Evolutionary conservation across 2,329 filamentous ascomycete species (phyloP), one percentile per base, ranked within the genome.

Genomic region (Sporothrix mexicana): DNA sequence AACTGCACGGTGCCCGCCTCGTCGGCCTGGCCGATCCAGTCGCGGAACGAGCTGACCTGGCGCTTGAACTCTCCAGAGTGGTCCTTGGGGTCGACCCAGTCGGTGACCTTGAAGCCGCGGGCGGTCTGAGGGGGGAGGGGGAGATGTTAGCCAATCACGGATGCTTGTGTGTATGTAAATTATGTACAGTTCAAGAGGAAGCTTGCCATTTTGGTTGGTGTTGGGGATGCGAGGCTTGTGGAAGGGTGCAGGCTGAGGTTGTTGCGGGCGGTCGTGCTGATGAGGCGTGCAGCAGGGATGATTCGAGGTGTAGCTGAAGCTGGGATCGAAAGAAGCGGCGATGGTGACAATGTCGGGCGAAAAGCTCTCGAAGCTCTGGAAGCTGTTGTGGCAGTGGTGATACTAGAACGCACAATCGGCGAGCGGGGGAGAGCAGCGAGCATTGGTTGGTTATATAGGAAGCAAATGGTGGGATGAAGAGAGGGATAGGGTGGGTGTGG

Each of bases 41-140:
- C 89, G 73, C 96, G 90, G 83, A 98, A 98, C 72, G 90, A 87
- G 74, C 93, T 96, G 75, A 87, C 86, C 81, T 94, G 93, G 75
- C 95, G 91, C 85, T 97, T 97, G 87, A 97, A 98, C 83, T 98
- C 94, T 82, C 95, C 95, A 20, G 89, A 88, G 79, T 90, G 92
- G 84, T 96, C 93, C 77, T 86, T 86, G 62, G 89, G 91, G 75
- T 89, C 86, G 70, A 96, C 94, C 94, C 94, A 97, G 78, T 95
- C 89, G 62, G 94, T 95, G 80, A 97, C 93, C 73, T 77, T 78
- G 72, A 74, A 74, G 64, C 73, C 47, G 9, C 68, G 74, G n/a
- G 72, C 67, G 0, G 75, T 15, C 73, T 76, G 25, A 10, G 20
- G 7, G 6, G n/a, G n/a, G n/a, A n/a, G n/a, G n/a, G n/a, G n/a